Conservation (phyloP, 2,329 filamentous ascomycete species). For the Geosmithia putterillii region DNA sequence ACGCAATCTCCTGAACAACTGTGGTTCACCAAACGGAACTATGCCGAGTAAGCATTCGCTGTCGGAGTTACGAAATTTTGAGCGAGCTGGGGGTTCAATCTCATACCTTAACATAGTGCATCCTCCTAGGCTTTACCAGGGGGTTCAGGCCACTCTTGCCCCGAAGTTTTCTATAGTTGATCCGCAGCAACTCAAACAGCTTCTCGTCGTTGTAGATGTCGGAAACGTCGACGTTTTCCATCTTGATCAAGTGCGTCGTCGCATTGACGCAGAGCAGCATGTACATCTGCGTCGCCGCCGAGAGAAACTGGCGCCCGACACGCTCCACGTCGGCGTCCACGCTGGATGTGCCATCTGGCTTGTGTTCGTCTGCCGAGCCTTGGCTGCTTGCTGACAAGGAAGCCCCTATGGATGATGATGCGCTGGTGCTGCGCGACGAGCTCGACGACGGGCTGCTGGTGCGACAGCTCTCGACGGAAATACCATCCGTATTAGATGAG, state of each 20-base stretch:
- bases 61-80: background rate
- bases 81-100: background rate
- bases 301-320: background rate
- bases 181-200: background rate
- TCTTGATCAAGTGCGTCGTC: slow-evolving; percentile 2
- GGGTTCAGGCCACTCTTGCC: background rate
- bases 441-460: no score
- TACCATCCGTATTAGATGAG: background rate
- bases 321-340: no score
- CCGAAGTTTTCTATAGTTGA: slow-evolving; percentile 1
- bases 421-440: no score
- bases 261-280: slow-evolving; percentile 4
- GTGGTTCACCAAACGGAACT: background rate
- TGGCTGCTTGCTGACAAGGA: background rate
- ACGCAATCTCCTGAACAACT: background rate
- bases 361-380: background rate
- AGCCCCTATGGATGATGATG: background rate
- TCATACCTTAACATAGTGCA: slow-evolving; percentile 3
- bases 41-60: no score
- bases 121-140: slow-evolving; percentile 1
- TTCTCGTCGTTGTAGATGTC: slow-evolving; percentile 2
- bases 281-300: slow-evolving; percentile 2
- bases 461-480: slow-evolving; percentile 1
- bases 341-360: no score
- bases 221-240: slow-evolving; percentile 3